Percentiles rank a stretch among this genome's conserved stretches.
Conservation (phyloP, 768 basidiomycete species). For the Trametes punicea region DNA sequence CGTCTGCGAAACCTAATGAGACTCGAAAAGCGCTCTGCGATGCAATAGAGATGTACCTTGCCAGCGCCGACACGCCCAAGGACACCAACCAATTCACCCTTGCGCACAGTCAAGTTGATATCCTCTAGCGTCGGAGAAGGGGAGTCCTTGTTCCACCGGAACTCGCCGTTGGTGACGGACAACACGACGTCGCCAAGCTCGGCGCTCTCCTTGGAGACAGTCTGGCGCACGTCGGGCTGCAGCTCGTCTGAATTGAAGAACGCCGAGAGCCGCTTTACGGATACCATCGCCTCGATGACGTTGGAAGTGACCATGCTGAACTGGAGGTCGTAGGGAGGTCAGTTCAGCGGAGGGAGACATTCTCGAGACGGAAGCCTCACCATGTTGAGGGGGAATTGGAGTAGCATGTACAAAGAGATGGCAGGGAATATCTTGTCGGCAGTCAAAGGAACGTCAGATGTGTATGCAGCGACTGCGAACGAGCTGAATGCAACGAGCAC, state of each 20-base stretch:
- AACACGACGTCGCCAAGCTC: constrained; percentile 66
- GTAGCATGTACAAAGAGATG: constrained; percentile 83
- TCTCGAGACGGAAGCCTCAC: constrained; percentile 34
- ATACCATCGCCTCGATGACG: constrained; percentile 84
- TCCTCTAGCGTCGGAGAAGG: constrained; percentile 67
- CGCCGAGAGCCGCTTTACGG: constrained; percentile 68
- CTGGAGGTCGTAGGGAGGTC: constrained; percentile 32
- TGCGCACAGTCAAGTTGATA: constrained; percentile 69
- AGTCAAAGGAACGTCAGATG: constrained; percentile 68
- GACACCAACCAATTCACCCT: constrained; percentile 82
- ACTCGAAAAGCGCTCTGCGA: constrained; percentile 14
- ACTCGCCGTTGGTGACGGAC: constrained; percentile 72
- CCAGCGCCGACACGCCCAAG: constrained; percentile 90
- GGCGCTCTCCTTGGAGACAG: constrained; percentile 42
- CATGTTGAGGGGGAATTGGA: constrained; percentile 86
- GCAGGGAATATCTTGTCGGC: constrained; percentile 95
- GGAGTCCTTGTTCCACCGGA: constrained; percentile 67
- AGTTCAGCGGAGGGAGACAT: background rate
- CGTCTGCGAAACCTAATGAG: constrained; percentile 41
- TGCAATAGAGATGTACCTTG: constrained; percentile 53
- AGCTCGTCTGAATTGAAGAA: constrained; percentile 82
- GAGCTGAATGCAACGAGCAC: constrained; percentile 81
- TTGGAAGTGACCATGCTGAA: constrained; percentile 72
- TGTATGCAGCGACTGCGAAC: constrained; percentile 66
- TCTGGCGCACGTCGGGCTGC: constrained; percentile 68